A percentile compares a stretch with the other conserved stretches of the same genome.
These are phyloP conservation scores for Eutrema salsugineum DNA, from an alignment of 441 rosid genomes.

Conservation along the genomic window DNA sequence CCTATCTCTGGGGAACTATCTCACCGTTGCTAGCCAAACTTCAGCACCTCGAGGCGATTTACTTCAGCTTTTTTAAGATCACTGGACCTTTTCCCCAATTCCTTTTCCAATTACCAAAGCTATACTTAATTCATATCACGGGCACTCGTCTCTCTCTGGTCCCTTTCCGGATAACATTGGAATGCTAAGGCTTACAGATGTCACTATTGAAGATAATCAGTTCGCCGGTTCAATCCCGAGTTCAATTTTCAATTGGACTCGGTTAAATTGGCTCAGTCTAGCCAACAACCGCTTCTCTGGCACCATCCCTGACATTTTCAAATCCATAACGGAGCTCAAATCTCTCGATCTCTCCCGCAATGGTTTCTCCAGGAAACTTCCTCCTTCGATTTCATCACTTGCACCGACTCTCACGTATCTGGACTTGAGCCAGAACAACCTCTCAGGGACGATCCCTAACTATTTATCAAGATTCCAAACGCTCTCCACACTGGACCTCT, in stretches of 20 bases:
- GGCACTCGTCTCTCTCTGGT: no score
- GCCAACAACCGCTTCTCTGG: constrained; percentile 64
- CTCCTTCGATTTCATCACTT: constrained; percentile 43
- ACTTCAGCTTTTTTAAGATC: constrained; percentile 50
- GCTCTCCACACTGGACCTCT: constrained; percentile 56
- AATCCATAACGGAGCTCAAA: constrained; percentile 40
- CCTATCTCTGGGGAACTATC: constrained; percentile 62
- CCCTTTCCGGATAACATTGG: constrained; percentile 45
- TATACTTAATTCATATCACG: no score
- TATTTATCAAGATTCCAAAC: constrained; percentile 51
- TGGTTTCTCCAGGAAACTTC: constrained; percentile 48
- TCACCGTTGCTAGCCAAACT: constrained; percentile 49
- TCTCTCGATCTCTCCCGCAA: constrained; percentile 41
- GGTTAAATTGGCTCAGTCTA: no score
- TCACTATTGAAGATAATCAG: constrained; percentile 38
- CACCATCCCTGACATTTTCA: constrained; percentile 45
- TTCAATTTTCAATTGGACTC: constrained; percentile 42
- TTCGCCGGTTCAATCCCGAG: constrained; percentile 57
- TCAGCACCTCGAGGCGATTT: constrained; percentile 43
- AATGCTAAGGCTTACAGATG: constrained; percentile 30
- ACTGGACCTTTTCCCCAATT: constrained; percentile 55
- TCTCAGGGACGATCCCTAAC: constrained; percentile 53
- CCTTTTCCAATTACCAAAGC: constrained; percentile 44
- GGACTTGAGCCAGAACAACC: constrained; percentile 50
- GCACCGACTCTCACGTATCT: constrained; percentile 40